A percentile compares a stretch with the other conserved stretches of the same genome.
phyloP scores from a whole-genome alignment of 495 filamentous ascomycete species.

The Xylaria grammica region DNA sequence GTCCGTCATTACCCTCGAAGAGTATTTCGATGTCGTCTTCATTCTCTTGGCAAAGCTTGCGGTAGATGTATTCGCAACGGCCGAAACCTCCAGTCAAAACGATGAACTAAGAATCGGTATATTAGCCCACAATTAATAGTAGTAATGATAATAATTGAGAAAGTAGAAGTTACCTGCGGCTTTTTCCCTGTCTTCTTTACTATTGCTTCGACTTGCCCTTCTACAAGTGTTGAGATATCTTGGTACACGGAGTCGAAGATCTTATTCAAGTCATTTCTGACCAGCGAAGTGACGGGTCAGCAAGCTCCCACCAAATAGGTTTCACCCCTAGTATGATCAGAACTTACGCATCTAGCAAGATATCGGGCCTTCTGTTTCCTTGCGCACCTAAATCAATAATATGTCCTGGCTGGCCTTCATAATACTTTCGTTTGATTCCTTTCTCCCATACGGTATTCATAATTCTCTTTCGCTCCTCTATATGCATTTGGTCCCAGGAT shows the following conservation, averaged over 20 bases:
- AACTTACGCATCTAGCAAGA: conserved; percentile 1
- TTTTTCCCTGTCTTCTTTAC: background rate
- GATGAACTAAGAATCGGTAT: conserved; percentile 8
- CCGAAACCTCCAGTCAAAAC: conserved; percentile 14
- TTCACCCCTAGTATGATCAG: background rate
- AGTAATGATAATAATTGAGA: background rate
- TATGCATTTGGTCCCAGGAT: conserved; percentile 2
- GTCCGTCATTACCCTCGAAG: background rate
- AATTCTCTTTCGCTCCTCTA: conserved; percentile 8
- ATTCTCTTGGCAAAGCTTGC: background rate
- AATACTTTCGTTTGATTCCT: conserved; percentile 15
- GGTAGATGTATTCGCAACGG: conserved; percentile 3
- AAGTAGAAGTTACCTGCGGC: conserved; percentile 1
- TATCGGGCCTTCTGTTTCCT: background rate
- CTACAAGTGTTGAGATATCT: background rate
- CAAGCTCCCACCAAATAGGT: background rate
- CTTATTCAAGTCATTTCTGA: background rate
- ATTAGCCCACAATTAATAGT: background rate
- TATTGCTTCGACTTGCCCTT: background rate
- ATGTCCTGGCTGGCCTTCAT: background rate
- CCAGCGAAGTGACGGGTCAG: background rate
- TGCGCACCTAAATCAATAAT: conserved; percentile 4
- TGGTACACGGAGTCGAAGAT: conserved; percentile 9
- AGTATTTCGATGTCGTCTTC: background rate
- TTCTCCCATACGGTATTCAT: conserved; percentile 7